phyloP scores from a whole-genome alignment of 2,329 filamentous ascomycete species.

The Raffaelea deltoideospora region DNA sequence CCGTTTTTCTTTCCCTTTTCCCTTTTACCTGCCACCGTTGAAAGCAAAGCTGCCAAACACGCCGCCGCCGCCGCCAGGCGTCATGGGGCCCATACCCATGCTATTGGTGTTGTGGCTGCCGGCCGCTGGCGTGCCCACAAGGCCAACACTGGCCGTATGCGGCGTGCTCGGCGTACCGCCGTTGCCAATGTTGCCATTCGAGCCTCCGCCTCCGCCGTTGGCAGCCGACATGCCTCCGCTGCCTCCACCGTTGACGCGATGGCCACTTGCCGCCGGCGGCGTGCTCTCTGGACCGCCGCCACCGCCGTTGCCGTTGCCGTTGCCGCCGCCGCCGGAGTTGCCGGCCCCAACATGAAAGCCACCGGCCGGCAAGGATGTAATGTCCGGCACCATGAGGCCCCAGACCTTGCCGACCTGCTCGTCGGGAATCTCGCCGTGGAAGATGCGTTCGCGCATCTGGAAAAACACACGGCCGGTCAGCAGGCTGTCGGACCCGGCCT shows the following conservation, averaged over 20 bases:
- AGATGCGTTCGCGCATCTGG: conserved; percentile 78
- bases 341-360: neutral
- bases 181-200: conserved; percentile 20
- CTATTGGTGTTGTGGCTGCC: conserved; percentile 42
- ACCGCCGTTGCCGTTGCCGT: neutral
- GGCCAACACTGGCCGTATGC: conserved; percentile 40
- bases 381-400: conserved; percentile 66
- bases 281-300: neutral
- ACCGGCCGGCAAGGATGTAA: conserved; percentile 18
- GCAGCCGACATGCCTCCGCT: neutral
- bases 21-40: conserved; percentile 12
- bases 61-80: conserved; percentile 59
- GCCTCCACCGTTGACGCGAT: neutral
- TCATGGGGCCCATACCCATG: conserved; percentile 53
- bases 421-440: conserved; percentile 64
- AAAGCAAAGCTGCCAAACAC: conserved; percentile 62
- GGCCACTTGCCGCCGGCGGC: neutral
- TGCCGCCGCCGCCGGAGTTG: neutral
- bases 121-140: conserved; percentile 53
- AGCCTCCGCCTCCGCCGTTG: neutral
- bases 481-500: conserved; percentile 85
- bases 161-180: conserved; percentile 41
- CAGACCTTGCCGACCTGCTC: conserved; percentile 85
- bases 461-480: conserved; percentile 93
- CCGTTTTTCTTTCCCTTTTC: neutral